These are phyloP conservation scores for Umbellularia californica DNA, from an alignment of 164 flowering plant species.

Conservation along the genomic window DNA sequence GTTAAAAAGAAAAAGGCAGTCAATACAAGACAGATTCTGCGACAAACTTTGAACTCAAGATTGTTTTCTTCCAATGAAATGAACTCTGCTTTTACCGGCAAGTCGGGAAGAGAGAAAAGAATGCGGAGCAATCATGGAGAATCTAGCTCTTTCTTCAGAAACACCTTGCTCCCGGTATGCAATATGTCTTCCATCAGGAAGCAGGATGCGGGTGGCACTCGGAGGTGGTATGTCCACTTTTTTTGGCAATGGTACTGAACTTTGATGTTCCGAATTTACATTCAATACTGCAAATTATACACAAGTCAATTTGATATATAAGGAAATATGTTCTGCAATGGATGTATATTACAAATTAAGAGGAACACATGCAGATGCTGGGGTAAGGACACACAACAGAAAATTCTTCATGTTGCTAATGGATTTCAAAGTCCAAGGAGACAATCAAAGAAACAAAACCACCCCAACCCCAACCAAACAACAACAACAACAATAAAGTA, in stretches of 20 bases:
- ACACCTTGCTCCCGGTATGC: slow-evolving; percentile 84
- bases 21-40: slow-evolving; percentile 1
- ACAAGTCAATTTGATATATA: not conserved
- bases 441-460: not conserved
- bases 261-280: slow-evolving; percentile 32
- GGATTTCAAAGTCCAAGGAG: not conserved
- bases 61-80: not conserved
- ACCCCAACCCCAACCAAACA: too few relatives aligned
- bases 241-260: slow-evolving; percentile 34
- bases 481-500: too few relatives aligned
- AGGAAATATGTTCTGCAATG: not conserved
- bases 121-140: slow-evolving; percentile 64
- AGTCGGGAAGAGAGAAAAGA: slow-evolving; percentile 87
- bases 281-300: slow-evolving; percentile 47
- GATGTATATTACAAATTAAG: too few relatives aligned
- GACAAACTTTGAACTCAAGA: not conserved
- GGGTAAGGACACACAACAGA: too few relatives aligned
- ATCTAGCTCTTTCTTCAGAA: slow-evolving; percentile 66
- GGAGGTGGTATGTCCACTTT: slow-evolving; percentile 59
- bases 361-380: too few relatives aligned
- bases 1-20: slow-evolving; percentile 3
- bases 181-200: slow-evolving; percentile 84
- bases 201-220: slow-evolving; percentile 58
- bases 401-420: not conserved
- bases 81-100: slow-evolving; percentile 48